Conservation (phyloP, 164 flowering plant genomes). For the Tetracentron sinense region DNA sequence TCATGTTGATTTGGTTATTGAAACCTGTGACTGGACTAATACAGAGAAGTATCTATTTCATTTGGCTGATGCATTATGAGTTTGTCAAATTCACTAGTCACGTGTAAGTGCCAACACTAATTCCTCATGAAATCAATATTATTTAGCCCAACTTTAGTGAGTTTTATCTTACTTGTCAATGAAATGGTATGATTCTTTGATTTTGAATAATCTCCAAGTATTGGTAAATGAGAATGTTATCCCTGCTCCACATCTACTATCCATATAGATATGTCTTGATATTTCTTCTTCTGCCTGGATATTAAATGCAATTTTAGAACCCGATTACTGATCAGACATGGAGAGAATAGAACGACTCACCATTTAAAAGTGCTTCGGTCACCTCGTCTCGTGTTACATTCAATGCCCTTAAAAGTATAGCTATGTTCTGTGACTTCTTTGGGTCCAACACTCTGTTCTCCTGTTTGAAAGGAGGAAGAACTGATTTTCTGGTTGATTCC, state of each 20-base stretch:
- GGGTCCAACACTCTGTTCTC: conserved; percentile 90
- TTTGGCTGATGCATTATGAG: too few species aligned
- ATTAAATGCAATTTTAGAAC: not conserved
- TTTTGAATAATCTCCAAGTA: too few species aligned
- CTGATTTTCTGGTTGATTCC: conserved; percentile 53
- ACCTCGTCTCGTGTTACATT: conserved; percentile 97
- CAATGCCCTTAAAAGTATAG: conserved; percentile 82
- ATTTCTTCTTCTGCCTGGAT: not conserved
- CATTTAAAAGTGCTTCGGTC: conserved; percentile 82
- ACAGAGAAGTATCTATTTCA: too few species aligned
- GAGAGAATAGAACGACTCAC: conserved; percentile 34
- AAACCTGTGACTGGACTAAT: too few species aligned
- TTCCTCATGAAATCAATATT: too few species aligned
- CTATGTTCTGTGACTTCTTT: conserved; percentile 97
- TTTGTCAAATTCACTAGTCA: too few species aligned
- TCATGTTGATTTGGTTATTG: not conserved
- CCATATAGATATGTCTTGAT: not conserved
- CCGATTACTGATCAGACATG: not conserved
- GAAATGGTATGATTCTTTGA: too few species aligned
- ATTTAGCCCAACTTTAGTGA: too few species aligned
- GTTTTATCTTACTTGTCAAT: too few species aligned
- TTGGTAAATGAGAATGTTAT: not conserved
- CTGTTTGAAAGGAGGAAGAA: conserved; percentile 47
- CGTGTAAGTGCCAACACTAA: too few species aligned
- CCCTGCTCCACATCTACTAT: not conserved